phyloP scores from a whole-genome alignment of 2,329 filamentous ascomycete genomes.

The Chaetothyriales sp. region DNA sequence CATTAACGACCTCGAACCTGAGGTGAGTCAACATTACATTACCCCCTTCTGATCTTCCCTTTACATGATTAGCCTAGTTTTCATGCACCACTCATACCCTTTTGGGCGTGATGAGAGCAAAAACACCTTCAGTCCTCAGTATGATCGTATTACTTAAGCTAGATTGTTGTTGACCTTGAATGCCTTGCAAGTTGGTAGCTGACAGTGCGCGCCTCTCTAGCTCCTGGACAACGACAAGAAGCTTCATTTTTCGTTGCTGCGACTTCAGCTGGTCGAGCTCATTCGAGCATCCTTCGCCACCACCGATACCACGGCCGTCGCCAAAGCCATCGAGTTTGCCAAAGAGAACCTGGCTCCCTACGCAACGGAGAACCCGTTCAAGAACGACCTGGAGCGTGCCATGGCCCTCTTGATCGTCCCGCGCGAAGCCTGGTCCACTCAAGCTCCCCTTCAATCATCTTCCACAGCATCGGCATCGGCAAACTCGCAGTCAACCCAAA shows the following conservation, averaged over 20 bases:
- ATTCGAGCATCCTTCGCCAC: conserved; percentile 60
- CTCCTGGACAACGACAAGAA: conserved; percentile 72
- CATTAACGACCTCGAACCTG: conserved; percentile 78
- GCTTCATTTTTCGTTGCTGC: conserved; percentile 77
- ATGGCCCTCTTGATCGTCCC: conserved; percentile 88
- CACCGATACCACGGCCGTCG: conserved; percentile 52
- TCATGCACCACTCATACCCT: conserved; percentile 99
- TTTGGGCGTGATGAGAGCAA: conserved; percentile 80
- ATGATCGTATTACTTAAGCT: conserved; percentile 45
- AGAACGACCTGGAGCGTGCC: conserved; percentile 77
- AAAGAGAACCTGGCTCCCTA: conserved; percentile 75
- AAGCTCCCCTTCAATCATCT: conserved; percentile 1
- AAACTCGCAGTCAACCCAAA: conserved; percentile 8
- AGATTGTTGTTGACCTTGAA: conserved; percentile 10
- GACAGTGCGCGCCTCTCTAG: conserved; percentile 34
- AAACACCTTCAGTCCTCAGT: conserved; percentile 70
- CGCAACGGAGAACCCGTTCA: conserved; percentile 68
- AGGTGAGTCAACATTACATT: conserved; percentile 48
- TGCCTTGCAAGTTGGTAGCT: conserved; percentile 2
- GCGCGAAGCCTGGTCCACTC: conserved; percentile 51
- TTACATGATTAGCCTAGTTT: conserved; percentile 85
- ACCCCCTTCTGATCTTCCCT: conserved; percentile 18
- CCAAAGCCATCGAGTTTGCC: conserved; percentile 71
- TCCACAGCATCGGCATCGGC: conserved; percentile 2
- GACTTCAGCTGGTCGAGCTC: conserved; percentile 84